phyloP scores from a whole-genome alignment of 768 basidiomycete species.

The Kwoniella sp. region DNA sequence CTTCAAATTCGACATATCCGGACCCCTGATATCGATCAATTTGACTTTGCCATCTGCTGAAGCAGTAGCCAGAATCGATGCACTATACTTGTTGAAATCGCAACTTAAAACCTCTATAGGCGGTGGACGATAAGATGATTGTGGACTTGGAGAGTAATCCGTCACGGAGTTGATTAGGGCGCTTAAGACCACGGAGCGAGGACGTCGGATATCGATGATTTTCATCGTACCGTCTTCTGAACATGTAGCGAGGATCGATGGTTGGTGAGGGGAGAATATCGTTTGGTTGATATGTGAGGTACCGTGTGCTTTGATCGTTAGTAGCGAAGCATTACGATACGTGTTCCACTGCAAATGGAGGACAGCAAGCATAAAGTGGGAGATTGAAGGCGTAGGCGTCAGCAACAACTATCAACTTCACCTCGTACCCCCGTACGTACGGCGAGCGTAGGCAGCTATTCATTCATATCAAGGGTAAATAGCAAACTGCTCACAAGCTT shows the following conservation, averaged over 20 bases:
- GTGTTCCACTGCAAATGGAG: constrained; percentile 86
- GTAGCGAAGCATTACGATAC: constrained; percentile 73
- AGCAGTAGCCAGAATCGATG: constrained; percentile 27
- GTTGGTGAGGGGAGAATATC: constrained; percentile 87
- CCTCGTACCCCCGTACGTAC: too few relatives aligned
- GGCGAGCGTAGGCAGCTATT: too few relatives aligned
- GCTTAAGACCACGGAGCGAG: neutral
- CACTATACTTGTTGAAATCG: constrained; percentile 54
- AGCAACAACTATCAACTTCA: too few relatives aligned
- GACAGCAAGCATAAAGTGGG: too few relatives aligned
- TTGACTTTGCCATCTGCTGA: constrained; percentile 33
- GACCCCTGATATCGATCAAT: constrained; percentile 32
- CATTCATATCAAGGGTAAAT: too few relatives aligned
- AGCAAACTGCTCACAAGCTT: constrained; percentile 71
- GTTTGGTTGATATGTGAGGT: constrained; percentile 84
- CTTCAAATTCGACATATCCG: neutral
- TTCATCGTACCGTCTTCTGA: neutral
- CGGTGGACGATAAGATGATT: neutral
- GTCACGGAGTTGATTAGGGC: neutral
- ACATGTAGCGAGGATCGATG: constrained; percentile 57
- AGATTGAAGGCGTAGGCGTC: too few relatives aligned
- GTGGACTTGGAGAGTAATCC: neutral
- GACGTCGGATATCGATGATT: constrained; percentile 1
- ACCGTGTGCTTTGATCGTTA: constrained; percentile 73
- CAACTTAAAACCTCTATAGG: constrained; percentile 33